Percentiles rank a stretch among this genome's conserved stretches.
Conservation (phyloP, 805 yeast genomes). For the Komagataella pastoris region DNA sequence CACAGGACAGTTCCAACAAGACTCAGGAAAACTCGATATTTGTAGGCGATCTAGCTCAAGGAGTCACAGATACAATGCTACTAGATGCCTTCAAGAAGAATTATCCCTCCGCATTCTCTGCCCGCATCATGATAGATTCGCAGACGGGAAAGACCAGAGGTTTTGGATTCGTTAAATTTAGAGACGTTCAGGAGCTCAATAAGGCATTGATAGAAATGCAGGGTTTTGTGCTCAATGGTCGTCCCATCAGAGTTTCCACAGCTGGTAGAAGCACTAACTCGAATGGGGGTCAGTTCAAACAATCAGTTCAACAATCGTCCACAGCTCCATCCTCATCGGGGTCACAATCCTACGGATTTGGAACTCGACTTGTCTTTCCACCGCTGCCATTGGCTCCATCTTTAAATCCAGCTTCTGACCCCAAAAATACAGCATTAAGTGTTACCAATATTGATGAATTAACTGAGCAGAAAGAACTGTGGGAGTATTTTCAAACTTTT, state of each 20-base stretch:
- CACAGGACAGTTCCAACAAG: neutral
- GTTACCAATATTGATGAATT: conserved; percentile 57
- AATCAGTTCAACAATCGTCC: neutral
- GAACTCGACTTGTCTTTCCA: conserved; percentile 9
- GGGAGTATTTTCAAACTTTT: conserved; percentile 46
- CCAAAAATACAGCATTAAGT: conserved; percentile 62
- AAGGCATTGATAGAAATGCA: conserved; percentile 73
- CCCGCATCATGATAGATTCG: conserved; percentile 68
- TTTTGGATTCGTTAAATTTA: conserved; percentile 80
- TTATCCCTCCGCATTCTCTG: conserved; percentile 64
- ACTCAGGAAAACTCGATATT: conserved; percentile 51
- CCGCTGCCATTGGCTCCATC: conserved; percentile 26
- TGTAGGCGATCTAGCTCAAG: conserved; percentile 75
- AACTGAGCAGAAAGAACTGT: conserved; percentile 49
- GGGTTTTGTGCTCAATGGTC: conserved; percentile 55
- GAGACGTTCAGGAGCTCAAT: conserved; percentile 50
- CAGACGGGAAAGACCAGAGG: conserved; percentile 63
- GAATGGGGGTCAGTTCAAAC: neutral
- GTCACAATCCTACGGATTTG: neutral
- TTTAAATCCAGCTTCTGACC: conserved; percentile 58
- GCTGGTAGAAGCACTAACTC: conserved; percentile 25
- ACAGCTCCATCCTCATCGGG: neutral
- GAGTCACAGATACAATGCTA: conserved; percentile 53
- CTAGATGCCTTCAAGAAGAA: conserved; percentile 53
- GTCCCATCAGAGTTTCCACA: conserved; percentile 68